Conservation (phyloP, 768 basidiomycete genomes). For the Tylopilus sp. region DNA sequence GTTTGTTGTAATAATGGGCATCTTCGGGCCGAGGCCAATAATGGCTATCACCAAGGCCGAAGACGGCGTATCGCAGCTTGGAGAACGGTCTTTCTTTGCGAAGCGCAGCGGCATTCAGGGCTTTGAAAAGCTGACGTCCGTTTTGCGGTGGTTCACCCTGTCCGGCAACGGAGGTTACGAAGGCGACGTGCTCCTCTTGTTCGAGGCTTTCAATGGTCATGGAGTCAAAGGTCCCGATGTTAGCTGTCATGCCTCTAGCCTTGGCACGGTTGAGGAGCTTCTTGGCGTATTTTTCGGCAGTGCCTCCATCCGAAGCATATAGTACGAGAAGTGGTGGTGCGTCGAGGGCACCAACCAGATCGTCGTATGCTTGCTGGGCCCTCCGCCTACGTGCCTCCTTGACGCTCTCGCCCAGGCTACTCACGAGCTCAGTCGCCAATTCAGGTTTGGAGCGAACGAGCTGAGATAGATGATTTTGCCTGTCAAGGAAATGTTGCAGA, state of each 20-base stretch:
- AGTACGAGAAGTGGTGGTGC: slow-evolving; percentile 85
- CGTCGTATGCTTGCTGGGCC: slow-evolving; percentile 80
- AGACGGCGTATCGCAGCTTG: slow-evolving; percentile 77
- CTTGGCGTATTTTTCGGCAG: slow-evolving; percentile 96
- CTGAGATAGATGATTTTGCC: slow-evolving; percentile 95
- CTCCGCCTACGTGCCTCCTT: slow-evolving; percentile 79
- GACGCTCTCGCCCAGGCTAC: slow-evolving; percentile 79
- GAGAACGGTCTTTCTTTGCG: slow-evolving; percentile 51
- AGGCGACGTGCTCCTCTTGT: slow-evolving; percentile 71
- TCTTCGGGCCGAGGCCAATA: slow-evolving; percentile 99
- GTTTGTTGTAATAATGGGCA: slow-evolving; percentile 97
- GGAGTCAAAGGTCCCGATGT: slow-evolving; percentile 77
- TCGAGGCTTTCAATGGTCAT: slow-evolving; percentile 70
- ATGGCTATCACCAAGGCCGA: slow-evolving; percentile 96
- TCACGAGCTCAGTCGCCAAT: slow-evolving; percentile 78
- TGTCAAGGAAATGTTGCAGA: slow-evolving; percentile 88
- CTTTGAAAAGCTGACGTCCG: slow-evolving; percentile 85
- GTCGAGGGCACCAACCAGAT: slow-evolving; percentile 78
- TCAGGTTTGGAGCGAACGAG: slow-evolving; percentile 78
- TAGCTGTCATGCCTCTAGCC: slow-evolving; percentile 76
- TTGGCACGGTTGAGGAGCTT: slow-evolving; percentile 78
- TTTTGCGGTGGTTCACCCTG: slow-evolving; percentile 99
- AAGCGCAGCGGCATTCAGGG: slow-evolving; percentile 60
- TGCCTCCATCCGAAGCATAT: slow-evolving; percentile 94
- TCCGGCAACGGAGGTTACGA: slow-evolving; percentile 91